Evolutionary conservation across 2,329 filamentous ascomycete species (phyloP), one percentile per base, ranked within the genome.

Genomic region (Ophiostoma angusticollis): DNA sequence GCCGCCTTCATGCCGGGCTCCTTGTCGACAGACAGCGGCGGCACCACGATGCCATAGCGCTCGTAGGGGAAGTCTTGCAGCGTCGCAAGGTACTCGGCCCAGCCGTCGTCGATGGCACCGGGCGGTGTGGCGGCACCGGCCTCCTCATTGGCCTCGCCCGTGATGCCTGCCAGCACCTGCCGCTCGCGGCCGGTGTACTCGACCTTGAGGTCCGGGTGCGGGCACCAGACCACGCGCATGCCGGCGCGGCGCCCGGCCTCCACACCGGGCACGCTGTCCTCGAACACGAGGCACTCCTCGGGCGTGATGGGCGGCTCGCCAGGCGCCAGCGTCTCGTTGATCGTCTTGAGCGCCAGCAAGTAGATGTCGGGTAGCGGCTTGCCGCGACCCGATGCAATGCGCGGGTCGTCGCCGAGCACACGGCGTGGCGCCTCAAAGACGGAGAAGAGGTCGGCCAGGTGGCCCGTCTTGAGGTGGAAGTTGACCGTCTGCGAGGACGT

Each of bases 351-450:
- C 0, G 91, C 89, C 1, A 96, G 67, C 8, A 93, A 63, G 59
- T 93, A 96, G 49, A 98, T 98, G 60, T 98, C 89, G 0, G 89
- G 91, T 23, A 89, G 71, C 0, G 91, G 91, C 61, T 98, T 98
- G 11, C 91, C 91, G n/a, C 85, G 67, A 0, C 89, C 89, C 4
- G 69, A 60, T 1, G 71, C 64, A 49, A 98, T 83, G 36, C 91
- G 72, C 6, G 65, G 54, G 56, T 98, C 89, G 54, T 98, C 91
- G 9, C 91, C 91, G 1, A 93, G 63, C 0, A 98, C 80, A 33
- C 78, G 74, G 42, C 84, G 75, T n/a, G 78, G 60, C 2, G 65
- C 55, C 23, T 77, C 71, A 53, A 95, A 93, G 18, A 74, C 65
- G 47, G 64, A 59, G 54, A 80, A 78, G 32, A 80, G 58, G 25